Percentiles rank a stretch among this genome's conserved stretches.
Conservation (phyloP, 176 grass and related monocot species). For the Saccharum officinarum region DNA sequence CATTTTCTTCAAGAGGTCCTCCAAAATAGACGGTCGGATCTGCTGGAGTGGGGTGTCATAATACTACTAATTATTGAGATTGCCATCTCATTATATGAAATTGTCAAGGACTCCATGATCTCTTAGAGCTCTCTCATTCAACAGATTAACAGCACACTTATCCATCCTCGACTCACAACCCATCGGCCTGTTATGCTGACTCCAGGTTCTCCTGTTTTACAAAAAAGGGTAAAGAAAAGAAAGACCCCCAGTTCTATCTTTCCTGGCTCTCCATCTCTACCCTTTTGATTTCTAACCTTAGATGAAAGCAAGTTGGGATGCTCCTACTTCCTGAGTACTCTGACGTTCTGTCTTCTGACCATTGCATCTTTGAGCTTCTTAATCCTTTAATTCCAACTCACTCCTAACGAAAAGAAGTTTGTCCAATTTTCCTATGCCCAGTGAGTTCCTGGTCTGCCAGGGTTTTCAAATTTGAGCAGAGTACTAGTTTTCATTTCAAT, state of each 20-base stretch:
- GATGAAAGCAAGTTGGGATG: conserved; percentile 12
- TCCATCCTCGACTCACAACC: neutral
- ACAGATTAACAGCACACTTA: neutral
- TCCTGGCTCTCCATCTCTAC: neutral
- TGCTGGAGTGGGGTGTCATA: conserved; percentile 86
- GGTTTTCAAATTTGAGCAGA: neutral
- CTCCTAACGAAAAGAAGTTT: neutral
- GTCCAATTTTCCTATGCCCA: conserved; percentile 6
- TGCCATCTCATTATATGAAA: conserved; percentile 76
- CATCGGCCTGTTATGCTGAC: neutral
- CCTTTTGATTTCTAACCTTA: conserved; percentile 25
- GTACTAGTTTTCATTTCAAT: neutral
- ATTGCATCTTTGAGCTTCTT: conserved; percentile 11
- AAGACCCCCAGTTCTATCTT: neutral
- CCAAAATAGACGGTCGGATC: conserved; percentile 80
- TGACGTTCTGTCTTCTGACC: neutral
- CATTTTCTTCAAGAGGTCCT: conserved; percentile 99
- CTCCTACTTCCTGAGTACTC: neutral
- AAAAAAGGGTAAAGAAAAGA: neutral
- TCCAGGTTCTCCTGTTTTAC: neutral
- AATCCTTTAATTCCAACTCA: conserved; percentile 10
- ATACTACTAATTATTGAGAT: conserved; percentile 77
- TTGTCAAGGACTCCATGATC: conserved; percentile 69
- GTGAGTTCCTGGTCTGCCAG: neutral
- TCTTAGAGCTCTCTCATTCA: conserved; percentile 43